These are phyloP conservation scores for Claviceps monticola DNA, from an alignment of 2,329 filamentous ascomycete species.

Conservation along the genomic window DNA sequence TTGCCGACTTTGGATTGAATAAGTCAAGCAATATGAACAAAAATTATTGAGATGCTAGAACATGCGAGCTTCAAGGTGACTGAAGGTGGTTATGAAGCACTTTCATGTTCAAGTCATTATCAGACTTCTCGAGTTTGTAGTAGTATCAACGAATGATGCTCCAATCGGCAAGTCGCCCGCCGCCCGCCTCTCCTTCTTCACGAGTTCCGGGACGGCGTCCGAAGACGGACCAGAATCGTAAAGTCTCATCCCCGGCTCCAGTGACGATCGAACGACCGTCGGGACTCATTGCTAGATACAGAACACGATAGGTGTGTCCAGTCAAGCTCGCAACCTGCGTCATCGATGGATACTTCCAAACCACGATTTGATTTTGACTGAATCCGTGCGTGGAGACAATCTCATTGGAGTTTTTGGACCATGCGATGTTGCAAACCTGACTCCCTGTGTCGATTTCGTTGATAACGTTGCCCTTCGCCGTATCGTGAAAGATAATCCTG, in stretches of 20 bases:
- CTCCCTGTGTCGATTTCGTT: constrained; percentile 93
- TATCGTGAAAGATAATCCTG: constrained; percentile 97
- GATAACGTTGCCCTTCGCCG: constrained; percentile 62
- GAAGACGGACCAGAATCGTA: constrained; percentile 96
- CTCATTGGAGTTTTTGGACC: constrained; percentile 96
- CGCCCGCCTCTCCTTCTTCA: constrained; percentile 49
- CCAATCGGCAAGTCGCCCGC: constrained; percentile 59
- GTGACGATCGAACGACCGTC: constrained; percentile 91
- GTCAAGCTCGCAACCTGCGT: constrained; percentile 90
- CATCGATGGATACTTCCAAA: constrained; percentile 99
- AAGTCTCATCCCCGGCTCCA: constrained; percentile 87
- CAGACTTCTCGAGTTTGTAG: not conserved
- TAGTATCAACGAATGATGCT: constrained; percentile 55
- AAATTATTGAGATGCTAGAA: not conserved
- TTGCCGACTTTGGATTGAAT: not conserved
- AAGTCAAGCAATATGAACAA: not conserved
- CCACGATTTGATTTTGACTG: constrained; percentile 94
- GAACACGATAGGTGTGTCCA: constrained; percentile 88
- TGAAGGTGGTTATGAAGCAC: not conserved
- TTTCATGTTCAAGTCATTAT: not conserved
- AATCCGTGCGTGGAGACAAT: constrained; percentile 96
- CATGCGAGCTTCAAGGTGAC: not conserved
- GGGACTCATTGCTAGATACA: constrained; percentile 95
- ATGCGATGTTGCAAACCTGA: constrained; percentile 96
- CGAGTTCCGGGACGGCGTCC: constrained; percentile 62